phyloP scores from a whole-genome alignment of 2,329 filamentous ascomycete species.

The Pseudogymnoascus verrucosus region DNA sequence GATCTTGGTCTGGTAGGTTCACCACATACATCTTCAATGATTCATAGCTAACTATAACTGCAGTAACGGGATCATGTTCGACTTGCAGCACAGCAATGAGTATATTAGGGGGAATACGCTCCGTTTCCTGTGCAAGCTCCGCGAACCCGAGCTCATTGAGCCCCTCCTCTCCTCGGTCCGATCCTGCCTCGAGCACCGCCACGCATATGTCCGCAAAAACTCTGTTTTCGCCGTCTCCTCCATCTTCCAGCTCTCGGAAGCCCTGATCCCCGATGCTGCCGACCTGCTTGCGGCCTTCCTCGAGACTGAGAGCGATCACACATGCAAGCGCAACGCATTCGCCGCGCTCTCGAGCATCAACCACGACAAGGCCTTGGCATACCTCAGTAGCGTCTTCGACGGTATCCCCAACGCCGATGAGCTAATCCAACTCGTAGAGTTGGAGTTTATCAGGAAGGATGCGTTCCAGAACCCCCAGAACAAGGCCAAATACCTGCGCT shows the following conservation, averaged over 20 bases:
- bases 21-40: background rate
- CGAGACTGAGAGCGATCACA: slow-evolving; percentile 82
- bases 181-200: slow-evolving; percentile 87
- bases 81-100: slow-evolving; percentile 95
- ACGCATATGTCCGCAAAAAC: slow-evolving; percentile 97
- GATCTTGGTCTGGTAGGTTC: slow-evolving; percentile 86
- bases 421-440: slow-evolving; percentile 81
- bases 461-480: slow-evolving; percentile 90
- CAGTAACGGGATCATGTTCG: slow-evolving; percentile 96
- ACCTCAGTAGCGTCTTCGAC: slow-evolving; percentile 83
- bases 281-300: slow-evolving; percentile 88
- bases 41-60: slow-evolving; percentile 11
- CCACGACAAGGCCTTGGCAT: slow-evolving; percentile 85
- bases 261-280: slow-evolving; percentile 88
- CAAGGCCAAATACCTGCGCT: slow-evolving; percentile 85
- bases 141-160: slow-evolving; percentile 92
- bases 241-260: slow-evolving; percentile 84
- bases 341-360: slow-evolving; percentile 84
- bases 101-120: slow-evolving; percentile 98
- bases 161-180: slow-evolving; percentile 88
- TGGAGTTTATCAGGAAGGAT: slow-evolving; percentile 97
- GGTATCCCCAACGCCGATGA: slow-evolving; percentile 92
- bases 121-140: slow-evolving; percentile 92
- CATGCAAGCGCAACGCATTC: slow-evolving; percentile 97
- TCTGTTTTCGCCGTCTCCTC: slow-evolving; percentile 91